Conservation (phyloP, 305 asterid species). For the Fraxinus sp. region DNA sequence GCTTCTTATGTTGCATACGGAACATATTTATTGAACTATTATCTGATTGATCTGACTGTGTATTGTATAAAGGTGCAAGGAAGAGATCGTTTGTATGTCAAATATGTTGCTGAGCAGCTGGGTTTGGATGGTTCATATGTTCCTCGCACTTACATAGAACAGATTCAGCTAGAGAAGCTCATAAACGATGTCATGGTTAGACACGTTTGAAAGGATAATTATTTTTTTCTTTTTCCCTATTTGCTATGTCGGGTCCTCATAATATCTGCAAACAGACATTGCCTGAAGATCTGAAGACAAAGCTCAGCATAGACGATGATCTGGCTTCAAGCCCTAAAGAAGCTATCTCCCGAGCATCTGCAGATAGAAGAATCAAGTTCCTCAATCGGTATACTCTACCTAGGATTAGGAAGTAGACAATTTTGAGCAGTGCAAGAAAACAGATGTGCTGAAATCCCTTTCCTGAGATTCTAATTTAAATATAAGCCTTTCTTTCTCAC, state of each 20-base stretch:
- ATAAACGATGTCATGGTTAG: slow-evolving; percentile 90
- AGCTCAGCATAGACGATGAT: slow-evolving; percentile 94
- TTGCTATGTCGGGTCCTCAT: slow-evolving; percentile 27
- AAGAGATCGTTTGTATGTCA: slow-evolving; percentile 77
- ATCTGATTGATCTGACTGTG: slow-evolving; percentile 19
- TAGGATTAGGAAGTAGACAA: slow-evolving; percentile 10
- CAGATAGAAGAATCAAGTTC: slow-evolving; percentile 86
- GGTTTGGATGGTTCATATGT: slow-evolving; percentile 88
- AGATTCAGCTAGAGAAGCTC: slow-evolving; percentile 94
- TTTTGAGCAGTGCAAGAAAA: slow-evolving; percentile 20
- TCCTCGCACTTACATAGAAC: slow-evolving; percentile 94
- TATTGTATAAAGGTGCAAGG: slow-evolving; percentile 74
- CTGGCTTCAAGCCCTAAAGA: slow-evolving; percentile 92
- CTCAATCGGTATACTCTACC: slow-evolving; percentile 65
- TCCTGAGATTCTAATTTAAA: neutral
- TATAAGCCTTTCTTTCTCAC: neutral
- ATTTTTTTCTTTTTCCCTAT: slow-evolving; percentile 6
- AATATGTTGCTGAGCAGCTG: slow-evolving; percentile 70
- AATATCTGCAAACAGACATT: slow-evolving; percentile 53
- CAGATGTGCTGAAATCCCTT: neutral
- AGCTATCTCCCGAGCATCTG: slow-evolving; percentile 92
- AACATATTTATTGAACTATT: slow-evolving; percentile 23
- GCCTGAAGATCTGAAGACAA: slow-evolving; percentile 90
- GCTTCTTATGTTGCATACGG: slow-evolving; percentile 12
- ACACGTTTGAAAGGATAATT: slow-evolving; percentile 6